A percentile compares a stretch with the other conserved stretches of the same genome.
Evolutionary conservation across 495 filamentous ascomycete species (phyloP).

Genomic region (Peziza echinospora): DNA sequence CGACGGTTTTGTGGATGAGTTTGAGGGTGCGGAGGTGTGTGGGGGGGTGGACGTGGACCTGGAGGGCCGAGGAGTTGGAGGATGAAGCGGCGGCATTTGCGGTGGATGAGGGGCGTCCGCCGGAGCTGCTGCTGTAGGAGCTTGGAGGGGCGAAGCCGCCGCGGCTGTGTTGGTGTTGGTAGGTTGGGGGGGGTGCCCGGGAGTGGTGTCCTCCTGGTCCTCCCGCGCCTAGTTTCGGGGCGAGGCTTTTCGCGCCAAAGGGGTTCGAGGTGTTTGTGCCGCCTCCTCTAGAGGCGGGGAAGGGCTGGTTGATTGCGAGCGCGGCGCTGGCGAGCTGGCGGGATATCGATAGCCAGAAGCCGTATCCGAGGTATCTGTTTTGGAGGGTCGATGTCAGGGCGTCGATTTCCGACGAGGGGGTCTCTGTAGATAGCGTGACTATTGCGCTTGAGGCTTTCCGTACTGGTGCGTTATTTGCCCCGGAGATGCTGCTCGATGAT

Average conservation of each 20-base stretch:
- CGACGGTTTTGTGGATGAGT: conserved; percentile 74
- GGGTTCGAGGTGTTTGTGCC: conserved; percentile 39
- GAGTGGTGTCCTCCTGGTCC: conserved; percentile 35
- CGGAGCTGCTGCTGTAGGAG: conserved; percentile 5
- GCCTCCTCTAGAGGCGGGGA: conserved; percentile 29
- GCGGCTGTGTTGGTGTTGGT: conserved; percentile 48
- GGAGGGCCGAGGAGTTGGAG: conserved; percentile 32
- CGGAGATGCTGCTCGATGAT: conserved; percentile 3
- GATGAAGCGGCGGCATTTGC: conserved; percentile 11
- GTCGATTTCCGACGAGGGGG: conserved; percentile 69
- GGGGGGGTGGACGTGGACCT: conserved; percentile 57
- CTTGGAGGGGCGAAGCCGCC: conserved; percentile 69
- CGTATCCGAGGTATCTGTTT: conserved; percentile 69
- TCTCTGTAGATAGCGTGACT: conserved; percentile 65
- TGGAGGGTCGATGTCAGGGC: conserved; percentile 53
- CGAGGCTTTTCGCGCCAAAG: conserved; percentile 65
- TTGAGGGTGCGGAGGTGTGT: conserved; percentile 56
- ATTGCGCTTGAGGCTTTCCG: conserved; percentile 65
- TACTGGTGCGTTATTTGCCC: conserved; percentile 30
- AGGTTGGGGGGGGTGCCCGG: conserved; percentile 13
- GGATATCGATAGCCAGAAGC: conserved; percentile 61
- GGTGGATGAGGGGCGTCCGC: conserved; percentile 29
- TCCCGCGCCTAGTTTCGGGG: conserved; percentile 22
- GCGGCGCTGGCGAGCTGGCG: conserved; percentile 71
- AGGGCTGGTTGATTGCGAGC: conserved; percentile 27